phyloP scores from a whole-genome alignment of 768 basidiomycete genomes.

The Mycena metata region DNA sequence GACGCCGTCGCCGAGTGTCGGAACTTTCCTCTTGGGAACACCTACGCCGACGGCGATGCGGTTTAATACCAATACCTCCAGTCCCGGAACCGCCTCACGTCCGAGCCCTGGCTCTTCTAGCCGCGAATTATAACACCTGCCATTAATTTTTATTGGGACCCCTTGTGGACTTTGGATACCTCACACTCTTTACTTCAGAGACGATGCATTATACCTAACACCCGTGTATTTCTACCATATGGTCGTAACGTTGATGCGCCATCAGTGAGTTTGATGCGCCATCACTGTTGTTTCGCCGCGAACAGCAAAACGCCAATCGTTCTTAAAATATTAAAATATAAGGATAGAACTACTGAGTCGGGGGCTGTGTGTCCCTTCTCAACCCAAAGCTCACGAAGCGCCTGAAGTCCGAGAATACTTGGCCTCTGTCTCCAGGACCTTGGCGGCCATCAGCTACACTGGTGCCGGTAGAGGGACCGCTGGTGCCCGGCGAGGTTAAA shows the following conservation, averaged over 20 bases:
- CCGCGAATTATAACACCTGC: slow-evolving; percentile 14
- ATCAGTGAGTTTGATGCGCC: background rate
- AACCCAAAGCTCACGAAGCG: slow-evolving; percentile 92
- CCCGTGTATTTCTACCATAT: slow-evolving; percentile 17
- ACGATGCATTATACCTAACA: background rate
- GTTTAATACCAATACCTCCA: slow-evolving; percentile 22
- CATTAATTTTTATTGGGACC: slow-evolving; percentile 1
- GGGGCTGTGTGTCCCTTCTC: slow-evolving; percentile 69
- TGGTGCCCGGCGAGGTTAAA: slow-evolving; percentile 72
- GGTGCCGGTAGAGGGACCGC: slow-evolving; percentile 74
- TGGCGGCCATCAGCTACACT: slow-evolving; percentile 55
- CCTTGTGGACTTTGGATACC: slow-evolving; percentile 12
- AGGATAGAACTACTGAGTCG: slow-evolving; percentile 8
- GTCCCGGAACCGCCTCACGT: background rate
- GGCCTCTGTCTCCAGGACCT: slow-evolving; percentile 62
- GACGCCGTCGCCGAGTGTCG: slow-evolving; percentile 25
- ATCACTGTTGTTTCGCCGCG: background rate
- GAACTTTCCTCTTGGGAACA: background rate
- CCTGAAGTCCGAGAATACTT: slow-evolving; percentile 91
- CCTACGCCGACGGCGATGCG: slow-evolving; percentile 30
- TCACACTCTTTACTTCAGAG: slow-evolving; percentile 9
- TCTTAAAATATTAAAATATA: background rate
- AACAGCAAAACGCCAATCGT: background rate
- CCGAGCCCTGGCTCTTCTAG: slow-evolving; percentile 17
- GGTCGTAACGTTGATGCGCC: too few relatives aligned